Percentiles rank a stretch among this genome's conserved stretches.
Evolutionary conservation across 805 yeast species (phyloP).

Genomic region (Lachancea fermentati): DNA sequence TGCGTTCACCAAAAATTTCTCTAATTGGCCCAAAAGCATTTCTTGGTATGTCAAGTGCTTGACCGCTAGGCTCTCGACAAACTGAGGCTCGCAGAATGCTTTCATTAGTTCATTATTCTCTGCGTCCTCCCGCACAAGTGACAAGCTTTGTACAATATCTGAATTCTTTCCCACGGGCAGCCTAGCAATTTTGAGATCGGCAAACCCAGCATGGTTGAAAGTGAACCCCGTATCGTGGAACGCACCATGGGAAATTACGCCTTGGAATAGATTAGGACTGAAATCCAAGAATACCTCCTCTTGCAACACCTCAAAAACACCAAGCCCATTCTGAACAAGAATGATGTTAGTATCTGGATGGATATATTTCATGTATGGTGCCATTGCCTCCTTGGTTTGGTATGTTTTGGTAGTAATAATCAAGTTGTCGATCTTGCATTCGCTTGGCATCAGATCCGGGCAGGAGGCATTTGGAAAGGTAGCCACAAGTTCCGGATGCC

Average conservation of each 20-base stretch:
- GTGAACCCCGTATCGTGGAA: conserved; percentile 44
- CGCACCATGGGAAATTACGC: conserved; percentile 81
- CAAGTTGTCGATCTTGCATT: conserved; percentile 43
- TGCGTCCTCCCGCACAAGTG: conserved; percentile 11
- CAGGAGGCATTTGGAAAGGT: conserved; percentile 9
- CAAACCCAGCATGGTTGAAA: conserved; percentile 67
- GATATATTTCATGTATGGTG: conserved; percentile 47
- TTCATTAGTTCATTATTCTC: conserved; percentile 25
- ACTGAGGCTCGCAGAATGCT: conserved; percentile 21
- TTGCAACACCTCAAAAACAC: conserved; percentile 56
- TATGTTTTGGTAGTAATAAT: conserved; percentile 78
- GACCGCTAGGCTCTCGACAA: conserved; percentile 27
- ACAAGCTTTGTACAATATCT: conserved; percentile 18
- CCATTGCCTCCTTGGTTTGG: conserved; percentile 60
- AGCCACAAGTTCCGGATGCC: conserved; percentile 11
- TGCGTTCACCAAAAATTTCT: conserved; percentile 72
- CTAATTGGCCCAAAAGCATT: conserved; percentile 55
- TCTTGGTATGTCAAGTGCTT: conserved; percentile 39
- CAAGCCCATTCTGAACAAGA: conserved; percentile 86
- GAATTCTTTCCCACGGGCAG: conserved; percentile 39
- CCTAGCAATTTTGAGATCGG: conserved; percentile 53
- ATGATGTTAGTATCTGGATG: conserved; percentile 52
- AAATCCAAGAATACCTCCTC: conserved; percentile 48
- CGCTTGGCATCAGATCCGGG: conserved; percentile 22
- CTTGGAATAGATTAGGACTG: conserved; percentile 64